phyloP scores from a whole-genome alignment of 768 basidiomycete species.

The Rubroboletus pulcherrimus region DNA sequence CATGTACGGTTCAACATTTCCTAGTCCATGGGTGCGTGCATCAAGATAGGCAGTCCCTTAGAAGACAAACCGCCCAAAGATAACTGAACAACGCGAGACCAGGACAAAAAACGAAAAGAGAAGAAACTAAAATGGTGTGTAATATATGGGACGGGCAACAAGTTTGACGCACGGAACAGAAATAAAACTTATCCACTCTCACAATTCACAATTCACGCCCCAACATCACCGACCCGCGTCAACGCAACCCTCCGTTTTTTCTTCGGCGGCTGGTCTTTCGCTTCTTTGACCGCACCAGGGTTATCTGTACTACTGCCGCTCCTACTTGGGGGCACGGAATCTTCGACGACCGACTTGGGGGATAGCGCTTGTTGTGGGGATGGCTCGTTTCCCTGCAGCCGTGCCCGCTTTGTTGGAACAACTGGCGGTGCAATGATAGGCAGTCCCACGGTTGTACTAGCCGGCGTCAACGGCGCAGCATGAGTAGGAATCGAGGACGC shows the following conservation, averaged over 20 bases:
- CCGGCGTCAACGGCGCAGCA: constrained; percentile 23
- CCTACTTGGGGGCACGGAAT: constrained; percentile 11
- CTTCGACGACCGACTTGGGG: constrained; percentile 29
- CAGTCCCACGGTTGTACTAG: constrained; percentile 33
- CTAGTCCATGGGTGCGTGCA: background rate
- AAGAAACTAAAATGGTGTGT: constrained; percentile 13
- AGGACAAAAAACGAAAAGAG: background rate
- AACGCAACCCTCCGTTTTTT: constrained; percentile 82
- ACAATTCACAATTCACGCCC: constrained; percentile 13
- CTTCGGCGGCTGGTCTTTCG: constrained; percentile 61
- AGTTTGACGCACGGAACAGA: constrained; percentile 2
- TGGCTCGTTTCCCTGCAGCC: constrained; percentile 25
- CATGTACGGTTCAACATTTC: constrained; percentile 14
- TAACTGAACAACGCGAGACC: constrained; percentile 11
- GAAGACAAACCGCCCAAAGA: background rate
- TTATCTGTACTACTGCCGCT: constrained; percentile 11
- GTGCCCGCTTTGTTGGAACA: constrained; percentile 35
- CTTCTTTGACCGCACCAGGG: constrained; percentile 14
- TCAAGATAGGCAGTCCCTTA: constrained; percentile 7
- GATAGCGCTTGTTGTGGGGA: constrained; percentile 20
- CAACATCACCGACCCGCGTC: constrained; percentile 62
- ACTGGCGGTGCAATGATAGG: constrained; percentile 31
- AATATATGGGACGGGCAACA: constrained; percentile 9
- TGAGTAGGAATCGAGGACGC: constrained; percentile 13
- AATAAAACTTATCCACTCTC: background rate